Conservation (phyloP, 2,329 filamentous ascomycete genomes). For the Fusarium oxysporum region DNA sequence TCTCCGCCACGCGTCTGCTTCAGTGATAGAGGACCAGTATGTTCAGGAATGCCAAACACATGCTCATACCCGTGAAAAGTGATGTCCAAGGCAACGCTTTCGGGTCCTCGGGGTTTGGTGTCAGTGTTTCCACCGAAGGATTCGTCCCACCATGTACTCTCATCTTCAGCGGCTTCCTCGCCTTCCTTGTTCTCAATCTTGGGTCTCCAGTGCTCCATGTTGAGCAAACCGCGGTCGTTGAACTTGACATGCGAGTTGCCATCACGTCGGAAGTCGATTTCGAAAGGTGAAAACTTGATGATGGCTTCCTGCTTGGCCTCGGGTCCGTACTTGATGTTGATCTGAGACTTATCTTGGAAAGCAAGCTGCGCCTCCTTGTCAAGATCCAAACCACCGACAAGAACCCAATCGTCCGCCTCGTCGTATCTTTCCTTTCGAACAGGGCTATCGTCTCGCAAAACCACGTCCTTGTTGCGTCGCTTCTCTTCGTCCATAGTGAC, state of each 20-base stretch:
- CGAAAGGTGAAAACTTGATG: conserved; percentile 85
- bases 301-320: conserved; percentile 81
- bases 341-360: conserved; percentile 72
- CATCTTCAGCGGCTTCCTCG: conserved; percentile 72
- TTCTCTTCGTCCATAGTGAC: conserved; percentile 93
- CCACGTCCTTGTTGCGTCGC: conserved; percentile 88
- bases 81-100: conserved; percentile 91
- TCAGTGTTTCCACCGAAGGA: conserved; percentile 95
- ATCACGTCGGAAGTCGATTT: conserved; percentile 86
- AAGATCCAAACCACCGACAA: conserved; percentile 82
- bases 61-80: conserved; percentile 91
- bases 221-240: conserved; percentile 90
- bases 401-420: conserved; percentile 85
- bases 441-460: conserved; percentile 84
- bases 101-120: conserved; percentile 92
- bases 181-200: conserved; percentile 78
- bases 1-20: conserved; percentile 91
- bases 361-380: conserved; percentile 78
- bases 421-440: conserved; percentile 94
- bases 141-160: conserved; percentile 98
- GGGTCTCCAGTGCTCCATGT: conserved; percentile 94
- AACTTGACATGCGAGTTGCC: conserved; percentile 85
- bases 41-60: conserved; percentile 94
- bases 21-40: conserved; percentile 87
- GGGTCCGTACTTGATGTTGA: conserved; percentile 84